phyloP scores from a whole-genome alignment of 2,329 filamentous ascomycete genomes.

The Pyricularia sp. region DNA sequence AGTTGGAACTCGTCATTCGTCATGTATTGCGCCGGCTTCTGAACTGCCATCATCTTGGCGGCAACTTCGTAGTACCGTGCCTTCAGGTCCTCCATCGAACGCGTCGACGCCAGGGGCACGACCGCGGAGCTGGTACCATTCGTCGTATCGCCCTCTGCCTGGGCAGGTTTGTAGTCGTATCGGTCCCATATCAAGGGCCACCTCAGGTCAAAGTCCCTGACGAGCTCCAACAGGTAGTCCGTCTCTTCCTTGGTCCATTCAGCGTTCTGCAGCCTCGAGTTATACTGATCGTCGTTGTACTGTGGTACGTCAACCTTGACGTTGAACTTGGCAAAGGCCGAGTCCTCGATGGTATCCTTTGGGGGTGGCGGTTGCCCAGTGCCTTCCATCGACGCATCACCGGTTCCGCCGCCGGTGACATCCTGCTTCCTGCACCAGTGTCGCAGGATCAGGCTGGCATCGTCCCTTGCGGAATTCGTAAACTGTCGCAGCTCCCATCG shows the following conservation, averaged over 20 bases:
- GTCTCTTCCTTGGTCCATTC: constrained; percentile 93
- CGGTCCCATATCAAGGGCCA: constrained; percentile 91
- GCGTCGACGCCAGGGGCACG: constrained; percentile 39
- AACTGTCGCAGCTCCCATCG: constrained; percentile 64
- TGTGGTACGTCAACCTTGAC: constrained; percentile 67
- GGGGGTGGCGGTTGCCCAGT: constrained; percentile 14
- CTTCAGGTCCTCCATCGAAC: constrained; percentile 86
- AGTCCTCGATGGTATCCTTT: constrained; percentile 38
- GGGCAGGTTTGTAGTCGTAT: constrained; percentile 55
- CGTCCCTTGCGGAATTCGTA: constrained; percentile 65
- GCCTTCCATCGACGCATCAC: constrained; percentile 21
- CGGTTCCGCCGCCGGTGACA: background rate
- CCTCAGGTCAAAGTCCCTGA: constrained; percentile 71
- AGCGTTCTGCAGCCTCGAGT: constrained; percentile 58
- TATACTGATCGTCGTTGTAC: constrained; percentile 85
- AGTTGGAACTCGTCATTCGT: constrained; percentile 71
- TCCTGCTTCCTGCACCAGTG: constrained; percentile 66
- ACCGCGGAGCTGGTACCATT: constrained; percentile 42
- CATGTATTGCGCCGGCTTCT: constrained; percentile 80
- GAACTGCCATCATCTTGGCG: constrained; percentile 69
- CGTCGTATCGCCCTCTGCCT: constrained; percentile 25
- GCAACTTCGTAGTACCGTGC: constrained; percentile 82
- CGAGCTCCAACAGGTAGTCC: constrained; percentile 74
- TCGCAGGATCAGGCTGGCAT: constrained; percentile 56
- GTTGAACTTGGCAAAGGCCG: constrained; percentile 78